Base-by-base conservation (phyloP, 1,284 basidiomycete genomes). In the Coniferiporia sulphurascens region DNA sequence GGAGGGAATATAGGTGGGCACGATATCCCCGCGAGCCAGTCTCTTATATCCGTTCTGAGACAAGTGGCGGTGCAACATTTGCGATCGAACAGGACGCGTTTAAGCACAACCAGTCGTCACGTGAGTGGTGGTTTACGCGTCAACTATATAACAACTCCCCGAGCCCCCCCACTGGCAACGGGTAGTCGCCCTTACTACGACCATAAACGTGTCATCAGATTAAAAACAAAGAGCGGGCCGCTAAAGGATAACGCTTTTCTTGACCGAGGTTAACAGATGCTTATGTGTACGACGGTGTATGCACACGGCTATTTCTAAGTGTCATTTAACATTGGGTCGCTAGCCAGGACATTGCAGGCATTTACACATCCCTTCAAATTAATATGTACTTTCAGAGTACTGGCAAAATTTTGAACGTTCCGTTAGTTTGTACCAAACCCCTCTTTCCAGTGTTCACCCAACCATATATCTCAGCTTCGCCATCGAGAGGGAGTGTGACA, bases 401-500 rank as follows among this genome's bases (percentile, higher is more conserved):
- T 17, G 55, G 49, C 36, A 62, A 45, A 22, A 74, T 65, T 62
- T 78, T 78, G 72, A 89, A 87, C 22, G 84, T 76, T 3, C 86
- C 86, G 65, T 87, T 88, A 36, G 82, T 78, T 67, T 81, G 78
- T 56, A 83, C 81, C 58, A 72, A 71, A 9, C 78, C 83, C 46
- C 67, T 69, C 21, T 74, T 74, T 0, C 76, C 81, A 0, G 77
- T 80, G 54, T 67, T 67, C 9, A 78, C 70, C 86, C 85, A 88
- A 8, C 72, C 75, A 61, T 76, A 76, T 44, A 76, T 74, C 46
- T 72, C 68, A 13, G 76, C 73, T 67, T 75, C 76, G 45, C 70
- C 69, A 38, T 73, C 72, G 32, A 84, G 67, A 34, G 77, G 66
- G 59, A 72, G 76, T 3, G 86, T 87, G 32, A 90, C 81, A 9